These are phyloP conservation scores for Eucalyptus erythrocorys DNA, from an alignment of 345 rosid genomes.

Conservation along the genomic window DNA sequence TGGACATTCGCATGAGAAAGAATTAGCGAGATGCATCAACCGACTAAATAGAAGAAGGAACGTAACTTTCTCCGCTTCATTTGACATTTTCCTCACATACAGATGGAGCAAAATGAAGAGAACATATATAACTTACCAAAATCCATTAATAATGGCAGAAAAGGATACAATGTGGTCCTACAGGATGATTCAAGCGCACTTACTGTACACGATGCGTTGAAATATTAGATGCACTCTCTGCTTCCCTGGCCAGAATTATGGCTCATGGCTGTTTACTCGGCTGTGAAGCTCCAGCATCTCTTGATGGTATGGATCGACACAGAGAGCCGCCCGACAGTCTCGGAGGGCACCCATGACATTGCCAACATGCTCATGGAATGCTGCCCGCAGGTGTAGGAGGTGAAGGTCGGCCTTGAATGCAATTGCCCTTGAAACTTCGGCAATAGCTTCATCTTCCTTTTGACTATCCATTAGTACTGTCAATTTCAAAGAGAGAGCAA, in stretches of 20 bases:
- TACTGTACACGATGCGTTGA: not conserved
- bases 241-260: conserved; percentile 9
- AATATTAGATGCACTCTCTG: not conserved
- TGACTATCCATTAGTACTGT: conserved; percentile 89
- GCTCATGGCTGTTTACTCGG: conserved; percentile 93
- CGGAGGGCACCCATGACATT: conserved; percentile 57
- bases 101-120: not conserved
- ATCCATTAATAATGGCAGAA: not conserved
- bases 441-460: conserved; percentile 83
- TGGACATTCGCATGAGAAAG: not conserved
- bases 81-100: not conserved
- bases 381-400: conserved; percentile 88
- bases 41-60: not conserved
- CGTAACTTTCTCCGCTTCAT: not conserved
- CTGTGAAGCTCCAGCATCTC: conserved; percentile 90
- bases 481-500: not conserved
- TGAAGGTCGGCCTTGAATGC: conserved; percentile 91
- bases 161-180: not conserved
- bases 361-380: conserved; percentile 79
- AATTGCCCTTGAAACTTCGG: conserved; percentile 78
- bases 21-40: not conserved
- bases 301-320: conserved; percentile 86
- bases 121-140: not conserved
- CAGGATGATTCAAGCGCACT: not conserved
- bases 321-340: conserved; percentile 96